Conservation (phyloP, 208 protist genomes). For the Trypanosoma caninum region DNA sequence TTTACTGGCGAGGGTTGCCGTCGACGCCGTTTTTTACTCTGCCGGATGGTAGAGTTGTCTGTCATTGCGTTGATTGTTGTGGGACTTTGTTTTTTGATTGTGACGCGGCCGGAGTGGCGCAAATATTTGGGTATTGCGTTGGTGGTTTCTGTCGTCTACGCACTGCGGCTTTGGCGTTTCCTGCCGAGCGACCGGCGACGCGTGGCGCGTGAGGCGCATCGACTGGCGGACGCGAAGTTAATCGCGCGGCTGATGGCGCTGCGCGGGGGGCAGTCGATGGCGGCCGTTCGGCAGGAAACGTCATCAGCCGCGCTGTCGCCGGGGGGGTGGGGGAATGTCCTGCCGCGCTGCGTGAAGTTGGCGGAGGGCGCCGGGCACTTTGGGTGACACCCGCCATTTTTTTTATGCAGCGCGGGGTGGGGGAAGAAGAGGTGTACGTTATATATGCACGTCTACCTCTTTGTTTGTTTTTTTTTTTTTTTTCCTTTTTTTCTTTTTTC, state of each 20-base stretch:
- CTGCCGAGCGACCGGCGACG: conserved; percentile 34
- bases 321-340: conserved; percentile 3
- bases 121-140: conserved; percentile 36
- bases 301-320: background rate
- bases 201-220: background rate
- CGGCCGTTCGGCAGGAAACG: background rate
- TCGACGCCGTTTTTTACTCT: background rate
- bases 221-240: conserved; percentile 14
- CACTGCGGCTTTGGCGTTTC: conserved; percentile 46
- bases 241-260: background rate
- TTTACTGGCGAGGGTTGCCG: background rate
- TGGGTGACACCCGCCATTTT: too few species aligned
- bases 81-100: conserved; percentile 28
- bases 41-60: conserved; percentile 8
- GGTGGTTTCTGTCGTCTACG: conserved; percentile 24
- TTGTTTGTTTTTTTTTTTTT: conserved; percentile 1
- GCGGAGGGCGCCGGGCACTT: too few species aligned
- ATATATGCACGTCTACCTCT: background rate
- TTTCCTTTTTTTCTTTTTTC: background rate
- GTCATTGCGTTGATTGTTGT: background rate
- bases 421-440: background rate
- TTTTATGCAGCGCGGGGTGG: conserved; percentile 1
- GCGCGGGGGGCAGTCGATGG: background rate
- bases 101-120: conserved; percentile 20
- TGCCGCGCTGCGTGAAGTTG: background rate